Conservation (phyloP, 1,284 basidiomycete genomes). For the Cutaneotrichosporon curvatum region DNA sequence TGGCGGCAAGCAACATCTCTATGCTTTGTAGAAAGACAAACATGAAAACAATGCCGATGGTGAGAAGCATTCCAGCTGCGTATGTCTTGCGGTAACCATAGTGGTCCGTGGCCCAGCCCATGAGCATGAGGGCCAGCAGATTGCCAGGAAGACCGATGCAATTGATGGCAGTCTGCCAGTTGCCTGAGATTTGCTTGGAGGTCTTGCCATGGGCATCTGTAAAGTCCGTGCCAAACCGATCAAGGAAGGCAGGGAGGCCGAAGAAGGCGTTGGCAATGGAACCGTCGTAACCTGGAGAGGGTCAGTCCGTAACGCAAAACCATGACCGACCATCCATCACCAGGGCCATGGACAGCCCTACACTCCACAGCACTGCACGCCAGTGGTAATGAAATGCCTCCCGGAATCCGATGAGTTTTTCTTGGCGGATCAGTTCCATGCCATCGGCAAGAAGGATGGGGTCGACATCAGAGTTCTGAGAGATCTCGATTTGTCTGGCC, state of each 20-base stretch:
- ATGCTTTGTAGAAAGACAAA: conserved; percentile 43
- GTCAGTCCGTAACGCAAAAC: not conserved
- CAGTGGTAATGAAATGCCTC: conserved; percentile 15
- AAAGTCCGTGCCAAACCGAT: conserved; percentile 4
- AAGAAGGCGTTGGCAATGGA: conserved; percentile 6
- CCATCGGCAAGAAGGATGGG: conserved; percentile 6
- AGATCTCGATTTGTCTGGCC: not conserved
- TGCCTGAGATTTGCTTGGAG: conserved; percentile 32
- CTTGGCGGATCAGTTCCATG: conserved; percentile 3
- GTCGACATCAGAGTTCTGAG: not conserved
- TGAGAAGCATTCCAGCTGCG: conserved; percentile 40
- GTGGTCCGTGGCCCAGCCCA: conserved; percentile 39
- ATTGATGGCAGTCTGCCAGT: conserved; percentile 46
- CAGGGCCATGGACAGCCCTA: conserved; percentile 19
- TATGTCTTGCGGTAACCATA: conserved; percentile 37
- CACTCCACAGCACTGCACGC: conserved; percentile 14
- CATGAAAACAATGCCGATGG: conserved; percentile 25
- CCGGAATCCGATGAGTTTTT: conserved; percentile 10
- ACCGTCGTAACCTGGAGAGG: not conserved
- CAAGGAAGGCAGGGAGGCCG: conserved; percentile 5
- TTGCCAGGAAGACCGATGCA: conserved; percentile 40
- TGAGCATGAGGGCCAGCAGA: not conserved
- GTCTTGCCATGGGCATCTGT: not conserved
- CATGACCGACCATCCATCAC: conserved; percentile 21
- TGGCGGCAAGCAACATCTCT: conserved; percentile 32